These are phyloP conservation scores for Trichoderma sp. DNA, from an alignment of 2,329 filamentous ascomycete species.

Conservation along the genomic window DNA sequence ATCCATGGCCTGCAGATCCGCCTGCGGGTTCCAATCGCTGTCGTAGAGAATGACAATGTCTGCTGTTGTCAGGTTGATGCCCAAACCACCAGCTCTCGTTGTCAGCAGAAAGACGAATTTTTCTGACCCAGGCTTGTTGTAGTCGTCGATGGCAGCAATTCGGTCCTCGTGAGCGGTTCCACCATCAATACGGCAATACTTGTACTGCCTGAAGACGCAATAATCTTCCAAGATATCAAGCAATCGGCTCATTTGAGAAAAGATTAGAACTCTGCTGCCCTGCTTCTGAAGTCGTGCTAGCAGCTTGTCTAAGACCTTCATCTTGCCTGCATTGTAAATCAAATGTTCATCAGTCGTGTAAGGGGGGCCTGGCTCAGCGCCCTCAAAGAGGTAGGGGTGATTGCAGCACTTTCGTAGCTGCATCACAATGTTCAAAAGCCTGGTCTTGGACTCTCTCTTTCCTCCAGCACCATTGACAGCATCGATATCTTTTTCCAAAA, in stretches of 20 bases:
- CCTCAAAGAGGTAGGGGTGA: conserved; percentile 96
- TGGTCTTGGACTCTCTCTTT: conserved; percentile 96
- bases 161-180: conserved; percentile 96
- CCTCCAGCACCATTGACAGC: conserved; percentile 95
- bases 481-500: conserved; percentile 97
- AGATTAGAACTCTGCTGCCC: conserved; percentile 95
- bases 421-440: conserved; percentile 98
- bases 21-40: conserved; percentile 98
- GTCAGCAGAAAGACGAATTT: conserved; percentile 97
- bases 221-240: conserved; percentile 98
- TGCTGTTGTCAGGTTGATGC: conserved; percentile 93
- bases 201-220: conserved; percentile 90
- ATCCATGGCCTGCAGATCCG: conserved; percentile 98
- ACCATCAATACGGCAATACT: conserved; percentile 97
- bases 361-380: conserved; percentile 92
- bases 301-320: conserved; percentile 94
- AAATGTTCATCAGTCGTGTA: conserved; percentile 98
- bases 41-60: conserved; percentile 97
- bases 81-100: conserved; percentile 90
- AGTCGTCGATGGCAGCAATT: conserved; percentile 96
- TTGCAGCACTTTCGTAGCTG: conserved; percentile 99
- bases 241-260: conserved; percentile 98
- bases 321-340: conserved; percentile 91
- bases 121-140: conserved; percentile 93
- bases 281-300: conserved; percentile 79